These are phyloP conservation scores for Gryganskiella cystojenkinii DNA, from an alignment of 192 early-diverging fungal species.

Conservation along the genomic window DNA sequence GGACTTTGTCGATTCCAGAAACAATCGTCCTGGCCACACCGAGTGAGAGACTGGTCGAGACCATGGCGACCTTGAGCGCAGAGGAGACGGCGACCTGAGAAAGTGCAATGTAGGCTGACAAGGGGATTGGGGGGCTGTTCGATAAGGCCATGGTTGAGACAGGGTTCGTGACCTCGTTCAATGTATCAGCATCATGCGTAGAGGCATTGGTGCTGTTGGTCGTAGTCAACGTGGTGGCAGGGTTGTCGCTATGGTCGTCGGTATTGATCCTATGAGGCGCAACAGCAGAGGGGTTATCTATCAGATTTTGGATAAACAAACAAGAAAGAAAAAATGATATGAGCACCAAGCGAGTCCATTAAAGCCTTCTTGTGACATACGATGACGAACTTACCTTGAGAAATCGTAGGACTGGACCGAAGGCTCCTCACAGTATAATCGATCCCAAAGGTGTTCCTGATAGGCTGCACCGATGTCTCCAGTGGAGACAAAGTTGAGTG, in stretches of 20 bases:
- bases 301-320: no score
- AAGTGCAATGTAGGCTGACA: conserved; percentile 37
- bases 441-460: conserved; percentile 1
- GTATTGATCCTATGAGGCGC: background rate
- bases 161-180: no score
- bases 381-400: background rate
- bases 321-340: background rate
- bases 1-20: conserved; percentile 28
- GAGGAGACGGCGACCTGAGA: conserved; percentile 43
- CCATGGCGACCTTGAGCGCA: conserved; percentile 45
- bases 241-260: background rate
- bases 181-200: background rate
- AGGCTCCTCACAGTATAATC: background rate
- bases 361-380: no score
- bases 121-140: conserved; percentile 22
- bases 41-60: conserved; percentile 40
- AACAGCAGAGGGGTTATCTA: background rate
- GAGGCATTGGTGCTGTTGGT: background rate
- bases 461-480: background rate
- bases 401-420: no score
- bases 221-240: background rate
- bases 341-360: no score
- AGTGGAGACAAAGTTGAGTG: background rate
- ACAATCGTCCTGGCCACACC: conserved; percentile 42
- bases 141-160: conserved; percentile 8